These are phyloP conservation scores for Pythium insidiosum DNA, from an alignment of 352 stramenopile genomes.

Conservation along the genomic window DNA sequence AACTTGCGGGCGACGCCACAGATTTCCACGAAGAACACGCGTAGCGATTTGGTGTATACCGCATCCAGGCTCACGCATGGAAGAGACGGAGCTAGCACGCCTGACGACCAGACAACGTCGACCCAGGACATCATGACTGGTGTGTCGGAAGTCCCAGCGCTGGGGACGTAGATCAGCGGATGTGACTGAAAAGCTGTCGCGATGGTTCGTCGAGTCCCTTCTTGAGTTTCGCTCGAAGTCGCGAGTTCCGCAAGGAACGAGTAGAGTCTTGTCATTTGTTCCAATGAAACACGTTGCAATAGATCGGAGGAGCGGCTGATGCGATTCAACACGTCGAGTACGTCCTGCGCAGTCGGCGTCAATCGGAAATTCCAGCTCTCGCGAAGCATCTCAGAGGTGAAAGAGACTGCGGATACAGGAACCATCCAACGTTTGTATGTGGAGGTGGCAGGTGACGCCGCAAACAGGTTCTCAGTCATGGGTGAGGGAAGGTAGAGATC, in stretches of 20 bases:
- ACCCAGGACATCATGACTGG: too few species aligned
- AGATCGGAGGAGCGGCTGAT: too few species aligned
- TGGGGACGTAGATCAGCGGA: constrained; percentile 9
- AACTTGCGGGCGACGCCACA: constrained; percentile 59
- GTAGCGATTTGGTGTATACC: constrained; percentile 42
- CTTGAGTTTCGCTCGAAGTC: too few species aligned
- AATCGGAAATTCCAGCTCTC: not conserved
- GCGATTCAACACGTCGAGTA: not conserved
- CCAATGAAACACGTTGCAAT: too few species aligned
- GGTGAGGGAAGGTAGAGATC: constrained; percentile 41
- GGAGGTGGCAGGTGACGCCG: too few species aligned
- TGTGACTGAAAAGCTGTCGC: constrained; percentile 6
- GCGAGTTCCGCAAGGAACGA: constrained; percentile 14
- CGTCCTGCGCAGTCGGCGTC: not conserved
- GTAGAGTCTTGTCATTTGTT: constrained; percentile 8
- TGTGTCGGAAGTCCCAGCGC: too few species aligned
- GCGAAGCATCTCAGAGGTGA: constrained; percentile 27
- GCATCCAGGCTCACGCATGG: constrained; percentile 21
- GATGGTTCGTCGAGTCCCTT: too few species aligned
- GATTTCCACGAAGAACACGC: constrained; percentile 54
- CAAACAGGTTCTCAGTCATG: too few species aligned
- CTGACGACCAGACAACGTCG: constrained; percentile 36
- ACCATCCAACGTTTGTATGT: constrained; percentile 31
- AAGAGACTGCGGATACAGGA: constrained; percentile 11
- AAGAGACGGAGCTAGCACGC: constrained; percentile 2